Base-by-base conservation (phyloP, 345 rosid species). In the Gossypium turneri region DNA sequence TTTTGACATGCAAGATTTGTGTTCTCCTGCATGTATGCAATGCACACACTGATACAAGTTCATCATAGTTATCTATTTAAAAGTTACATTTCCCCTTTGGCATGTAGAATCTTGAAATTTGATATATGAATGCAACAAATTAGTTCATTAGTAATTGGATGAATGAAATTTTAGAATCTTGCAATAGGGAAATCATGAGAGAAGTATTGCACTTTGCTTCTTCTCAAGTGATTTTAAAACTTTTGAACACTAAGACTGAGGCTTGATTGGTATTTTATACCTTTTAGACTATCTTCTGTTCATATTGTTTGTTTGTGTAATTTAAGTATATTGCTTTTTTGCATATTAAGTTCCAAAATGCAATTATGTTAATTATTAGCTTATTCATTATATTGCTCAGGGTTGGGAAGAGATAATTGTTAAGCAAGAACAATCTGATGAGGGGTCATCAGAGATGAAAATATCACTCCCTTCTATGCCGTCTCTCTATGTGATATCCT, bases 351-450 rank as follows among this genome's bases (percentile, higher is more conserved):
- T 48, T 1, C 12, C 2, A 48, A 50, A 65, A 7, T 47, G 17
- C 70, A 25, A 47, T 53, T 64, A 41, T 65, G 29, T 19, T 48
- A 8, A 19, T 3, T 55, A 16, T 27, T 61, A 52, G 51, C 56
- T 10, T 60, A 15, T 38, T 73, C 67, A n/a, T 65, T 67, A 70
- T 73, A 76, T 85, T 78, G 70, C 69, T 47, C 84, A 93, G 98
- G 99, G 99, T 44, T 96, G 99, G 99, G 99, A 93, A 72, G 99
- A 93, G 86, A 92, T 91, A 45, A 82, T 92, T 59, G 88, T 96
- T 79, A 90, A 89, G 84, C 92, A 90, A 86, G 97, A 88, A 76
- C 92, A 88, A 76, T 63, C 85, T 62, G 90, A 80, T 38, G 91
- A 84, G 76, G 86, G 81, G 77, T 81, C 84, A 74, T 79, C 97